Evolutionary conservation across 78 protist genomes (phyloP), one percentile per base, ranked within the genome.

Genomic region (Pigoraptor vietnamica): DNA sequence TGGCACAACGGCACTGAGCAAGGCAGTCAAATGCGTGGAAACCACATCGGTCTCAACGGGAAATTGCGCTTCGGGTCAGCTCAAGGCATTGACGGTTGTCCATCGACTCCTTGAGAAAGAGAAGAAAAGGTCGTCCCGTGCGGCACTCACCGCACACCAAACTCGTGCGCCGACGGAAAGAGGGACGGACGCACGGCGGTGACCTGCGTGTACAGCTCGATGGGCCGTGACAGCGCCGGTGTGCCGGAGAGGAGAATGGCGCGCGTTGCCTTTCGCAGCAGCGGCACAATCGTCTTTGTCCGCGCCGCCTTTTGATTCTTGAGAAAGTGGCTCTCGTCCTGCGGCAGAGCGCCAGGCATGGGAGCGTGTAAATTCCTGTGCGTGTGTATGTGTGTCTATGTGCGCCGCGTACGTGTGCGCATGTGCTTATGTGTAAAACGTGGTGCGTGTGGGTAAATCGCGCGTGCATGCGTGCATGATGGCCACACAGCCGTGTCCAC

Each of bases 171-270:
- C 83, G 39, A 0, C 94, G 92, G 95, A 19, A 94, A 37, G 35
- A 35, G 37, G 39, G 21, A 1, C 24, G 92, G 88, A 10, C 1
- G 84, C 29, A 95, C 32, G 48, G 86, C 24, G 19, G 19, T 0
- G 35, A 95, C 40, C 89, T 88, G 97, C 38, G 93, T 0, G 93
- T 21, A 93, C 37, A 95, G 92, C 95, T 95, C 97, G 33, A 48
- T 37, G 10, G 97, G 97, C 29, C 96, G 90, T 19, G 35, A 23
- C 32, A 89, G 34, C 33, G 94, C 93, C 24, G 96, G 96, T n/a
- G 95, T 95, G 24, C 96, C 96, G 1, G 96, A 67, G 35, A 95
- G 92, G 37, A 82, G 83, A 19, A 14, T 2, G 40, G 92, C 38
- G 2, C 48, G 48, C 34, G 34, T 29, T 32, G 89, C 37, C 1